Base-by-base conservation (phyloP, 441 rosid species). In the Erodium trifolium region DNA sequence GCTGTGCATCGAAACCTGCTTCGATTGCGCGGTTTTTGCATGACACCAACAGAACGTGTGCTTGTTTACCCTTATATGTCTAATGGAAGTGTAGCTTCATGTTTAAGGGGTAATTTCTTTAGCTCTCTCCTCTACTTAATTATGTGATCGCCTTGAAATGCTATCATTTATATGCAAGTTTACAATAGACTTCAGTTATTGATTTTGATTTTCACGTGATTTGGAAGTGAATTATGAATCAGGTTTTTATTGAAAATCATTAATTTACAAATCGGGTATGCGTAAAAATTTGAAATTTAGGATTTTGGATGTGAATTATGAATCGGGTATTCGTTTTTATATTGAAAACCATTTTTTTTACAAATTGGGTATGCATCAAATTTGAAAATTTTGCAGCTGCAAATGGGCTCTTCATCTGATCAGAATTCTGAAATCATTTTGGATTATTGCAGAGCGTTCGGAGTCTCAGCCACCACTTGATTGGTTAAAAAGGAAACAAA, bases 11-110 rank as follows among this genome's bases (percentile, higher is more conserved):
- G 68, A 3, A 70, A 70, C 41, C 57, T 70, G 35, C 73, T 70
- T 27, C 43, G 67, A 6, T n/a, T 63, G 51, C 62, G 73, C 19
- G 73, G 73, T 7, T 70, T 70, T 70, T 70, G 73, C 60, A 70
- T 70, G 67, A 39, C 67, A n/a, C 73, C 67, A 8, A 70, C 68
- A 14, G 72, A 69, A 69, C 47, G 72, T 5, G 31, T 69, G 67
- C 72, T 69, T 41, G 72, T 60, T 13, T 70, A 63, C 47, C 73
- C 73, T 4, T 70, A 62, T 16, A 70, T 70, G 73, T 66, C 59
- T 23, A 70, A 70, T 70, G 73, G 73, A 23, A 70, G 73, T 63
- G 67, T 70, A 6, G 73, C 73, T 11, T 70, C 73, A 4, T 70
- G 73, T 63, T 17, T 70, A 63, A 63, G 73, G 62, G 73, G 73